Conservation (phyloP, 768 basidiomycete species). For the Leucogyrophana mollusca region DNA sequence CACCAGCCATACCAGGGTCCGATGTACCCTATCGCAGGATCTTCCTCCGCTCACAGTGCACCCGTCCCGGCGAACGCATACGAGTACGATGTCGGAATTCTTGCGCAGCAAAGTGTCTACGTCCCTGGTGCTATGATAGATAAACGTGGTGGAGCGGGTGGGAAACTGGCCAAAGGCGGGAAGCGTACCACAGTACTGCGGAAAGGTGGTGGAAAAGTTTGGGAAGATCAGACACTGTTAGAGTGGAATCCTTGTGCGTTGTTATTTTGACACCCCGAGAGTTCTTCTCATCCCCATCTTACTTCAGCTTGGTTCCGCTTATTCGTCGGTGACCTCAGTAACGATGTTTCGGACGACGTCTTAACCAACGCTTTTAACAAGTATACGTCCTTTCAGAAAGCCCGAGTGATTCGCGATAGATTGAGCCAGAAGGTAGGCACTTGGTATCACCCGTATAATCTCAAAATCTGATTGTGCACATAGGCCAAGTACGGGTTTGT, state of each 20-base stretch:
- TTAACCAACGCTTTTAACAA: conserved; percentile 91
- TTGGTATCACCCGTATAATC: background rate
- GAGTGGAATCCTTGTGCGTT: conserved; percentile 96
- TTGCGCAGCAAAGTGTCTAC: conserved; percentile 90
- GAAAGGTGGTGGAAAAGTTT: conserved; percentile 94
- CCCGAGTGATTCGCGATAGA: conserved; percentile 91
- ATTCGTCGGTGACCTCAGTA: conserved; percentile 97
- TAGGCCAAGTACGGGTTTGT: conserved; percentile 98
- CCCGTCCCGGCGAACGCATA: conserved; percentile 89
- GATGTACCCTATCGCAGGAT: conserved; percentile 62
- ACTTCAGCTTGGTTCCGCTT: conserved; percentile 89
- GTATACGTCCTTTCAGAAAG: conserved; percentile 92
- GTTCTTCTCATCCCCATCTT: conserved; percentile 7
- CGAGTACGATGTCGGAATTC: conserved; percentile 88
- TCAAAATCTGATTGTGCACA: conserved; percentile 5
- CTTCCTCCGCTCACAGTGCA: conserved; percentile 66
- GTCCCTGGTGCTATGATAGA: conserved; percentile 91
- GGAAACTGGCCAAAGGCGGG: conserved; percentile 84
- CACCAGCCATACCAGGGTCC: conserved; percentile 80
- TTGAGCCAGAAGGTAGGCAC: conserved; percentile 84
- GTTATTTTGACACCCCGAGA: background rate
- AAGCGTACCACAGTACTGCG: conserved; percentile 92
- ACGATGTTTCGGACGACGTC: conserved; percentile 96
- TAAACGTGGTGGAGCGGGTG: conserved; percentile 81
- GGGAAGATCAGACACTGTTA: conserved; percentile 96